Evolutionary conservation across 345 rosid genomes (phyloP).

Genomic region (Cardiospermum halicacabum): DNA sequence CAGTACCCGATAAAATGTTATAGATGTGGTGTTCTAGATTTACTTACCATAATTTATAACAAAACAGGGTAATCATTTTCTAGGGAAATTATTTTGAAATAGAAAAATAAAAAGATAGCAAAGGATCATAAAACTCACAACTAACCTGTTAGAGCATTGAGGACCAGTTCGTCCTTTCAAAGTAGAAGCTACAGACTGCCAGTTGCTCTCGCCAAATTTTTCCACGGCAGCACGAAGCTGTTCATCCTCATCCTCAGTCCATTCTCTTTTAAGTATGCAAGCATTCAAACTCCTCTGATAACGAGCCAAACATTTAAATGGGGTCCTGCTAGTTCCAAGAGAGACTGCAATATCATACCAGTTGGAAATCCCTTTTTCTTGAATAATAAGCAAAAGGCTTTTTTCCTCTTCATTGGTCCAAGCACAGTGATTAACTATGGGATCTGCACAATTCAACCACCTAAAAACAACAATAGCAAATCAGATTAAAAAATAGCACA

Average conservation of each 20-base stretch:
- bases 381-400: conserved; percentile 47
- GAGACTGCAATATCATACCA: conserved; percentile 69
- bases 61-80: background rate
- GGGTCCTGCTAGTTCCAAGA: conserved; percentile 73
- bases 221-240: conserved; percentile 72
- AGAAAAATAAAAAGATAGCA: background rate
- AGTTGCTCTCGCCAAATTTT: conserved; percentile 62
- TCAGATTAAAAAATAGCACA: conserved; percentile 1
- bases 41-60: background rate
- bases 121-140: conserved; percentile 12
- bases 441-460: conserved; percentile 85
- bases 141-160: conserved; percentile 91
- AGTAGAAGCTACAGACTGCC: conserved; percentile 81
- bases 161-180: conserved; percentile 73
- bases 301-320: conserved; percentile 79
- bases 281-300: conserved; percentile 85
- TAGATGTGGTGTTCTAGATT: background rate
- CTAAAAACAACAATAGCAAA: conserved; percentile 32
- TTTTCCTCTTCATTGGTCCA: conserved; percentile 80
- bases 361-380: conserved; percentile 52
- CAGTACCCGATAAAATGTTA: background rate
- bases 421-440: conserved; percentile 51
- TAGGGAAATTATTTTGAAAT: background rate
- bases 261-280: conserved; percentile 56
- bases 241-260: conserved; percentile 87